Base-by-base conservation (phyloP, 2,329 filamentous ascomycete genomes). In the Thermothelomyces thermophilus region DNA sequence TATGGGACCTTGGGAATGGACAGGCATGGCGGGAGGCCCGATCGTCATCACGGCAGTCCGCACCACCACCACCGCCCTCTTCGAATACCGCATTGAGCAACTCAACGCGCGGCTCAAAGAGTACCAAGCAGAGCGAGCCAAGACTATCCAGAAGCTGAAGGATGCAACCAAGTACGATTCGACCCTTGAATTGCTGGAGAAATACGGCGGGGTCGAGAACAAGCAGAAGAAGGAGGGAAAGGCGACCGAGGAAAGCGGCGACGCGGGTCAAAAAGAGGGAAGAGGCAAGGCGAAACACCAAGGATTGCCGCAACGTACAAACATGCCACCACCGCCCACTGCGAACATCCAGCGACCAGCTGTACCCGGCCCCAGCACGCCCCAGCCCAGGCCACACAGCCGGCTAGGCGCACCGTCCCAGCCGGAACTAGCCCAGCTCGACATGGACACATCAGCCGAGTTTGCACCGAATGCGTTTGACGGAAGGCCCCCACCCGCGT, bases 151-250 rank as follows among this genome's bases (percentile, higher is more conserved):
- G 65, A 90, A 90, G 69, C 80, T 98, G 56, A 98, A 98, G 70
- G 83, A 86, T 51, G 90, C 90, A 22, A 98, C 93, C 30, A 95
- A 87, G 67, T 98, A 96, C 71, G 88, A 97, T 68, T 93, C 90
- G 28, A 98, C 93, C 1, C 82, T 94, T 62, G 83, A 96, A 64
- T 70, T 98, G 52, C 79, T 98, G 10, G 88, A 97, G 62, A 98
- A 97, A 62, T 98, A 98, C 66, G 90, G 90, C 31, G 86, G 82
- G 9, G 72, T 75, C 17, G 80, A 83, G 54, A 70, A 75, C 60
- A 70, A 73, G 62, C 58, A 70, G 13, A 65, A 59, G 49, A 67
- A 63, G 55, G 46, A 51, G 9, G 65, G 61, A 51, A 63, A 64
- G 41, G 61, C 63, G 13, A 60, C 54, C 4, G 56, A 53, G 6